Base-by-base conservation (phyloP, 345 rosid species). In the Abelmoschus esculentus region DNA sequence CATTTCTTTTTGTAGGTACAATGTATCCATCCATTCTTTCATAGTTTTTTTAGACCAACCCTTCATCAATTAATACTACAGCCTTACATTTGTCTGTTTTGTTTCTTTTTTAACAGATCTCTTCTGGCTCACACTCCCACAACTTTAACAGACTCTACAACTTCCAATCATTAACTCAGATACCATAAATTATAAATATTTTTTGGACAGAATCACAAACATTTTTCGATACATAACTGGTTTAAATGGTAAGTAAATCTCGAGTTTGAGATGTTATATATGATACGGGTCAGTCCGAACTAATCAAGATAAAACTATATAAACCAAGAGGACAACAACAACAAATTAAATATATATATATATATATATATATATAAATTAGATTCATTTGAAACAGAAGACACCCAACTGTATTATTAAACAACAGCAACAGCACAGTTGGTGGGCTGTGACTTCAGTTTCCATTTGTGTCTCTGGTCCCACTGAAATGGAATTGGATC, bases 91-190 rank as follows among this genome's bases (percentile, higher is more conserved):
- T 7, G 46, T 36, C 26, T 3, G 0, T 8, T 34, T 17, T 7
- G 14, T 58, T 58, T 28, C 0, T 38, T 5, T 59, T 32, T 15
- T 52, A 34, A 3, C 17, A 61, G 15, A 38, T 50, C 47, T n/a
- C 50, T 46, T 44, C 22, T n/a, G 22, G 55, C n/a, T 22, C 26
- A 22, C 26, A 22, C 26, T 66, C 77, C 61, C 42, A 13, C 28
- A 66, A 65, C 53, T 69, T 28, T 73, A 62, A 49, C 61, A n/a
- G 26, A 1, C 34, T 54, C 40, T 7, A 8, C 32, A 67, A 44
- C 63, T 56, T 73, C 78, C 58, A 81, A 81, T 81, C 81, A 81
- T 81, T 81, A 67, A 75, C 76, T 73, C 63, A 18, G 75, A 78
- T 81, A 72, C 72, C 73, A 70, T 14, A 18, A 28, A 47, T 7